Percentiles rank a stretch among this genome's conserved stretches.
phyloP scores from a whole-genome alignment of 1,284 basidiomycete genomes.

The Vanrija humicola region DNA sequence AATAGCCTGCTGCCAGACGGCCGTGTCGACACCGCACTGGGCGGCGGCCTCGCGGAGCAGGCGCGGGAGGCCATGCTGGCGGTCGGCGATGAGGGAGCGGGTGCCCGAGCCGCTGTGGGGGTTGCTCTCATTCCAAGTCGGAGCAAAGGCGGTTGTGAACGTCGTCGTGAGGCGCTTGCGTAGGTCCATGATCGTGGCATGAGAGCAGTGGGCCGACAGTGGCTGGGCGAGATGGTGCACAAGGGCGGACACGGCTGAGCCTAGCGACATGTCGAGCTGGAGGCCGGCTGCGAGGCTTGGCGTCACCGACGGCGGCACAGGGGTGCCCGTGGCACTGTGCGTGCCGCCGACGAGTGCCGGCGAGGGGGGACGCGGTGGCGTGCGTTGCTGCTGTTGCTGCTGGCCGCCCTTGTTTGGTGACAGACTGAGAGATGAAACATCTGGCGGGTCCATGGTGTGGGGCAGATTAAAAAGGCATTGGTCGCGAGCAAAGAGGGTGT shows the following conservation, averaged over 20 bases:
- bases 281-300: constrained; percentile 8
- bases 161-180: constrained; percentile 23
- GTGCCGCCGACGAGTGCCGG: neutral
- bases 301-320: constrained; percentile 2
- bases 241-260: constrained; percentile 36
- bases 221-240: constrained; percentile 39
- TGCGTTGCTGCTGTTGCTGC: neutral
- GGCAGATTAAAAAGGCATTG: no score
- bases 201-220: constrained; percentile 33
- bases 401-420: no score
- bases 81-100: constrained; percentile 41
- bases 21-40: constrained; percentile 27
- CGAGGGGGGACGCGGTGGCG: constrained; percentile 1
- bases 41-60: constrained; percentile 28
- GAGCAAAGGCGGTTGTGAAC: constrained; percentile 23
- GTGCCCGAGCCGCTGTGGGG: constrained; percentile 38
- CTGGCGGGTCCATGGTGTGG: constrained; percentile 7
- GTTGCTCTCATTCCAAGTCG: constrained; percentile 39
- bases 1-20: constrained; percentile 34
- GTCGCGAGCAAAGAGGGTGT: neutral
- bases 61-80: constrained; percentile 31
- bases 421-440: neutral
- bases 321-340: neutral
- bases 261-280: constrained; percentile 29
- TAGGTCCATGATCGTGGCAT: constrained; percentile 27